Evolutionary conservation across 768 basidiomycete genomes (phyloP).

Genomic region (Pulveroboletus ravenelii): DNA sequence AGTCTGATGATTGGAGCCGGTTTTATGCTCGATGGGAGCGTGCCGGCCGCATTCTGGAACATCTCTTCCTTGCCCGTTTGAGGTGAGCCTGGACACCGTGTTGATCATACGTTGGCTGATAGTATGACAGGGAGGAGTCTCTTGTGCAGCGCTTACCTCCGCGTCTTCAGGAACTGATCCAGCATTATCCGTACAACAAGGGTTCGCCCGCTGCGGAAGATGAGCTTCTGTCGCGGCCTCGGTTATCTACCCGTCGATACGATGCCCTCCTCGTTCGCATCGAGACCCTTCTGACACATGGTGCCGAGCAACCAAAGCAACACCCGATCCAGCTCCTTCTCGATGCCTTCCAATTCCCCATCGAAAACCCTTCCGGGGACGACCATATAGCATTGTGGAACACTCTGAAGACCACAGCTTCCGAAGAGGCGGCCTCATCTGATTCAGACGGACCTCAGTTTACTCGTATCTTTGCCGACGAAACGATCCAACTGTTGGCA

Average conservation of each 20-base stretch:
- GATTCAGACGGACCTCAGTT: constrained; percentile 36
- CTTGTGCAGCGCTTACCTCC: constrained; percentile 54
- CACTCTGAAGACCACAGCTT: constrained; percentile 42
- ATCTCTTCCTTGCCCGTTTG: constrained; percentile 68
- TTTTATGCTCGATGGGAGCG: constrained; percentile 77
- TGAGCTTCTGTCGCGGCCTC: constrained; percentile 55
- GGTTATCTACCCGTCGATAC: constrained; percentile 60
- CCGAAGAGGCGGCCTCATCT: constrained; percentile 23
- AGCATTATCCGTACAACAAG: constrained; percentile 58
- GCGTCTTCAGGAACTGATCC: constrained; percentile 66
- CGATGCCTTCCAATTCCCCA: constrained; percentile 51
- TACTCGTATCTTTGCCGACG: constrained; percentile 60
- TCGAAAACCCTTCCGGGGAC: constrained; percentile 30
- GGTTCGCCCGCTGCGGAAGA: constrained; percentile 29
- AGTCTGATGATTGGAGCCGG: constrained; percentile 52
- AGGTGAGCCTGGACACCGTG: constrained; percentile 42
- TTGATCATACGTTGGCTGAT: constrained; percentile 4
- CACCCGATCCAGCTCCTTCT: constrained; percentile 58
- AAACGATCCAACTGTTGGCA: constrained; percentile 51
- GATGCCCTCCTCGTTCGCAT: constrained; percentile 67
- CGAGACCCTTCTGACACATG: constrained; percentile 46
- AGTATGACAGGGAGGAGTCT: constrained; percentile 50
- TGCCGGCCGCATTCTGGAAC: constrained; percentile 68
- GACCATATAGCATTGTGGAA: constrained; percentile 50
- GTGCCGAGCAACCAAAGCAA: constrained; percentile 35